These are phyloP conservation scores for Phialophora tarda DNA, from an alignment of 2,329 filamentous ascomycete genomes.

Conservation along the genomic window DNA sequence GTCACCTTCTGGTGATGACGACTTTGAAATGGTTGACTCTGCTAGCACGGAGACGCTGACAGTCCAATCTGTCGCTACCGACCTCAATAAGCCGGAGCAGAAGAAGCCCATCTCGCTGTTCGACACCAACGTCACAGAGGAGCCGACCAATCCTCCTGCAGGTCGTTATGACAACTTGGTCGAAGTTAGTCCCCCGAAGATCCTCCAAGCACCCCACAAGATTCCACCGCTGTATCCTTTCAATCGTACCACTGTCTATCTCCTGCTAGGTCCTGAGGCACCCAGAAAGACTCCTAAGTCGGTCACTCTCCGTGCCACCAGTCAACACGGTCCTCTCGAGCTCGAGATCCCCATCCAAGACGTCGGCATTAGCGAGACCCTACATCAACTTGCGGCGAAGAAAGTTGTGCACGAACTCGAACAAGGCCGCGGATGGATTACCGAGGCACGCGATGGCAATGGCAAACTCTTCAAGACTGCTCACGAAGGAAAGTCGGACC, in stretches of 20 bases:
- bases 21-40: conserved; percentile 66
- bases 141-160: conserved; percentile 44
- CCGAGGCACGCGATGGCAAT: conserved; percentile 55
- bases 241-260: conserved; percentile 68
- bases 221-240: conserved; percentile 72
- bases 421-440: conserved; percentile 70
- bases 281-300: conserved; percentile 57
- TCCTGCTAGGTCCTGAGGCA: conserved; percentile 64
- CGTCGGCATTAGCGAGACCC: conserved; percentile 57
- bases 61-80: conserved; percentile 12
- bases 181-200: conserved; percentile 57
- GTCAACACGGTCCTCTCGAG: conserved; percentile 62
- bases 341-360: conserved; percentile 68
- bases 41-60: conserved; percentile 47
- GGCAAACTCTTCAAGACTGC: conserved; percentile 55
- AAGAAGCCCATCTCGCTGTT: conserved; percentile 63
- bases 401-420: conserved; percentile 73
- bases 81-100: conserved; percentile 28
- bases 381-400: conserved; percentile 73
- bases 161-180: conserved; percentile 59
- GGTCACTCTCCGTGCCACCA: conserved; percentile 64
- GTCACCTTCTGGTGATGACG: conserved; percentile 51
- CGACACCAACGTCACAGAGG: conserved; percentile 55
- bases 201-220: conserved; percentile 67
- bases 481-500: conserved; percentile 59